Evolutionary conservation across 2,329 filamentous ascomycete species (phyloP).

Genomic region (Ceratocystis cacaofunesta): DNA sequence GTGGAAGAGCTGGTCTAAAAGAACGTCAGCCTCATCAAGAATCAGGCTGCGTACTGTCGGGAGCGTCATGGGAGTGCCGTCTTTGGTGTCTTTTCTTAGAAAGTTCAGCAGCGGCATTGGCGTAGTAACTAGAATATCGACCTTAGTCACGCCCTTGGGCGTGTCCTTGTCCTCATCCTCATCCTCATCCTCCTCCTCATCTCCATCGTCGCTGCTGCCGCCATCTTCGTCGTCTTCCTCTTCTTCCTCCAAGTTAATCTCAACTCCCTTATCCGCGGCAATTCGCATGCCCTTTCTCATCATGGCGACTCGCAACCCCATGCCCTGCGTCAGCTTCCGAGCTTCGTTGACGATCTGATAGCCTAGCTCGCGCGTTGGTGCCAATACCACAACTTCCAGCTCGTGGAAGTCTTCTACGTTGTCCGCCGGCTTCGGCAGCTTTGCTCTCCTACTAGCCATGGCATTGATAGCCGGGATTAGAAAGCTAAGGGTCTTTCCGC

Average conservation of each 20-base stretch:
- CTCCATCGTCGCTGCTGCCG: conserved; percentile 26
- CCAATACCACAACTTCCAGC: conserved; percentile 55
- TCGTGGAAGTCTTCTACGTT: conserved; percentile 31
- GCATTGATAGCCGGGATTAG: conserved; percentile 73
- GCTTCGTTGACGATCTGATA: conserved; percentile 75
- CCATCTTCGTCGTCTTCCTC: conserved; percentile 26
- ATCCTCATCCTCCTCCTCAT: conserved; percentile 22
- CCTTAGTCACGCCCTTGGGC: conserved; percentile 20
- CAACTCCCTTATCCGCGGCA: conserved; percentile 31
- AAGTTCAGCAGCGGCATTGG: conserved; percentile 58
- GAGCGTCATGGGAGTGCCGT: conserved; percentile 34
- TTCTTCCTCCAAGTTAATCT: conserved; percentile 23
- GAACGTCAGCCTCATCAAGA: conserved; percentile 87
- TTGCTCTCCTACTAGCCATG: conserved; percentile 44
- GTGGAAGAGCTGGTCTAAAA: conserved; percentile 79
- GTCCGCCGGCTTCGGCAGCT: conserved; percentile 24
- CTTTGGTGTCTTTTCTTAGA: conserved; percentile 32
- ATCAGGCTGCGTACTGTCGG: conserved; percentile 60
- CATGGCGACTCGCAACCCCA: conserved; percentile 61
- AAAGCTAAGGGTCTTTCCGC: conserved; percentile 90
- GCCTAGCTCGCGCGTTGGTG: conserved; percentile 64
- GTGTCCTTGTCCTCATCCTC: conserved; percentile 25
- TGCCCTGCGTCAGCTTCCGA: conserved; percentile 61
- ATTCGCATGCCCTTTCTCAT: conserved; percentile 78
- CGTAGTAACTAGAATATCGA: conserved; percentile 30